Base-by-base conservation (phyloP, 805 yeast genomes). In the Starmerella kuoi region DNA sequence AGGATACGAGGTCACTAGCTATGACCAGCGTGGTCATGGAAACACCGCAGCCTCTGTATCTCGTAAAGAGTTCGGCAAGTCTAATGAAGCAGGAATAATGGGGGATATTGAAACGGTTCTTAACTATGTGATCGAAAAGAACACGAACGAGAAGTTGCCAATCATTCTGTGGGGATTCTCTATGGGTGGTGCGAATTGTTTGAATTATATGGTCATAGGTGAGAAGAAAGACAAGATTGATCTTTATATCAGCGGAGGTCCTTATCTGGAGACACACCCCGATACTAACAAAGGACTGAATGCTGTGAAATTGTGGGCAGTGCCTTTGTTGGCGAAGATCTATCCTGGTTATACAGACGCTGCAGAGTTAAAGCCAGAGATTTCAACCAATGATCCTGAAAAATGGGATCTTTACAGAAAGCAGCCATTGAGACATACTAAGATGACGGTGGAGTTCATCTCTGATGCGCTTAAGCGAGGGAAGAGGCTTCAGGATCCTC, bases 11-110 rank as follows among this genome's bases (percentile, higher is more conserved):
- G 58, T 61, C n/a, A 53, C 59, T 6, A 51, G 52, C 11, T 61
- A 58, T 41, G 68, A 64, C 45, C 66, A 61, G 52, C 58, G 68
- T 12, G 69, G 69, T 1, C 57, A 57, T 30, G 68, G 68, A 18
- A 41, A 42, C 21, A 60, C 66, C 2, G 56, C 64, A 18, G 39
- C 38, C 19, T n/a, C n/a, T n/a, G 12, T 25, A 9, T 20, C 51
- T 21, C 47, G 48, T 24, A 51, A 53, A 38, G 54, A 55, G 6
- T 57, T 45, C 41, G 67, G 66, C 17, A 34, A 51, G 34, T 57
- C 62, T 26, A 55, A 57, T 47, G 67, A 64, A 42, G 43, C 43
- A 37, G 36, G 39, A 32, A 55, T 58, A 18, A 56, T 51, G 46
- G 39, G 37, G 9, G 67, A 64, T 44, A 40, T 64, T 27, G 65